These are phyloP conservation scores for Suillus alpinus DNA, from an alignment of 768 basidiomycete genomes.

Conservation along the genomic window DNA sequence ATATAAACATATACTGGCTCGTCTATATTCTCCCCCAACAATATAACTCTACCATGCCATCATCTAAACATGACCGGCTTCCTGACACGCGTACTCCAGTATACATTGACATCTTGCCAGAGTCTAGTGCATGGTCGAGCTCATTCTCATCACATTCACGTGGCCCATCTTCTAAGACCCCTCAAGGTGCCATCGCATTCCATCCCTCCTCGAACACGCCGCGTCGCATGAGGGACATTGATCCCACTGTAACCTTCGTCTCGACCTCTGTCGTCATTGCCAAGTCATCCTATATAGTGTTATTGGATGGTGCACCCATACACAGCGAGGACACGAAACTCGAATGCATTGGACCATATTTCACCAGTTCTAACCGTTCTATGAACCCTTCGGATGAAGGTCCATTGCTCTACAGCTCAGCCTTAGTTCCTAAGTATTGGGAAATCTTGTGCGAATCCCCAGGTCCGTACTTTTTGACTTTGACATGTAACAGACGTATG, in stretches of 20 bases:
- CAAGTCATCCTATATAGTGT: constrained; percentile 54
- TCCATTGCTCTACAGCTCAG: constrained; percentile 56
- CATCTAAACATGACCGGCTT: constrained; percentile 20
- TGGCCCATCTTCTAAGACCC: not conserved
- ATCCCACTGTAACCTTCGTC: constrained; percentile 64
- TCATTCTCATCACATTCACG: not conserved
- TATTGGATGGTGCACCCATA: constrained; percentile 44
- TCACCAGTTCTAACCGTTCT: constrained; percentile 22
- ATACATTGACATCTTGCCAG: constrained; percentile 32
- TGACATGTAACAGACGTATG: constrained; percentile 14
- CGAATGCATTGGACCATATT: constrained; percentile 33
- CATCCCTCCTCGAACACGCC: constrained; percentile 28
- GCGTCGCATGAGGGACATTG: constrained; percentile 56
- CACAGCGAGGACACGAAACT: constrained; percentile 48
- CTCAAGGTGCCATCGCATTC: not conserved
- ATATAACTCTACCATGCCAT: constrained; percentile 26
- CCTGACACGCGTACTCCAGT: constrained; percentile 28
- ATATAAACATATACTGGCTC: constrained; percentile 17
- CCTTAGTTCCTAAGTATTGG: constrained; percentile 68
- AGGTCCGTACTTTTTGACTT: constrained; percentile 35
- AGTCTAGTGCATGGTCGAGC: constrained; percentile 7
- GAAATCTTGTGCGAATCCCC: constrained; percentile 50
- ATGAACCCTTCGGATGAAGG: constrained; percentile 18
- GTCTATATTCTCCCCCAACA: constrained; percentile 10
- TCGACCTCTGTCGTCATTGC: constrained; percentile 48